These are phyloP conservation scores for Oxytropis ochrocephala DNA, from an alignment of 306 rosid species.

Conservation along the genomic window DNA sequence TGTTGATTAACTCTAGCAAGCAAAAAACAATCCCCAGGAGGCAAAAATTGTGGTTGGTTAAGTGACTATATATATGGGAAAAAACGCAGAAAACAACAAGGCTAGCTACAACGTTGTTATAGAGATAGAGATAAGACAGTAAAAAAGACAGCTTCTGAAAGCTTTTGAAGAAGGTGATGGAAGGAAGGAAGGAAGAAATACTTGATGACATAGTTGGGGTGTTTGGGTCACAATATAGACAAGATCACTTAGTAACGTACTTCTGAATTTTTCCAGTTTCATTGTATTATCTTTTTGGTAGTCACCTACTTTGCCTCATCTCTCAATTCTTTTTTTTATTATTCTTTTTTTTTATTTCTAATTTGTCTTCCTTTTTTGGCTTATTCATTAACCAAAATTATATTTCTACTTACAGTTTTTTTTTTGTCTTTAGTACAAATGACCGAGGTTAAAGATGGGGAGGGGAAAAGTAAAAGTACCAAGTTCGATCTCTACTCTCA, in stretches of 20 bases:
- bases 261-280: slow-evolving; percentile 35
- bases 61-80: too few species aligned
- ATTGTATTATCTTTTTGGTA: slow-evolving; percentile 18
- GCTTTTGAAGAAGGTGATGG: slow-evolving; percentile 3
- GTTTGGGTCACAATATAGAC: slow-evolving; percentile 36
- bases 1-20: not conserved
- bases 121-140: not conserved
- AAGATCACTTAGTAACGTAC: slow-evolving; percentile 31
- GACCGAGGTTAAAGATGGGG: too few species aligned
- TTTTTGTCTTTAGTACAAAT: too few species aligned
- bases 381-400: not conserved
- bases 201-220: slow-evolving; percentile 28
- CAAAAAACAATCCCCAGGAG: too few species aligned
- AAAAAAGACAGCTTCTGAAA: slow-evolving; percentile 5
- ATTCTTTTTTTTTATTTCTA: not conserved
- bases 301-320: slow-evolving; percentile 44
- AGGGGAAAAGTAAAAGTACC: too few species aligned
- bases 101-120: not conserved
- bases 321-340: not conserved
- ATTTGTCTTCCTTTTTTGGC: not conserved
- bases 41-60: not conserved
- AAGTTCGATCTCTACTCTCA: too few species aligned
- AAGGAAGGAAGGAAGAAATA: slow-evolving; percentile 13
- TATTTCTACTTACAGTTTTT: not conserved
- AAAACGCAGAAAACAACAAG: not conserved